Conservation (phyloP, 176 grass and related monocot genomes). For the Oryza australiensis region DNA sequence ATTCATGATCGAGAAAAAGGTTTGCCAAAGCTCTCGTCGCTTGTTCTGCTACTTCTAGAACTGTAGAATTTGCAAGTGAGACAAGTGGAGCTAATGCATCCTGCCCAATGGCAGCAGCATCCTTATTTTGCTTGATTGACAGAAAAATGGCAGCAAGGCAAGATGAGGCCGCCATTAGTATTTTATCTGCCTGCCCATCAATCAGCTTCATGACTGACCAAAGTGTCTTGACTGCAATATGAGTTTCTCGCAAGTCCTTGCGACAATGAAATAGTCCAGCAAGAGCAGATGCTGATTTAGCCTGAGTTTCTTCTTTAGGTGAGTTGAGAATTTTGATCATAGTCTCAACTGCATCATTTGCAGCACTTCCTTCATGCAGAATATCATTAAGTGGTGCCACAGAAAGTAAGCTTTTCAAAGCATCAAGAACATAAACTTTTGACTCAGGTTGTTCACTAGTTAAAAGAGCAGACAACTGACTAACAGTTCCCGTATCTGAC, state of each 20-base stretch:
- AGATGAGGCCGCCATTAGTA: slow-evolving; percentile 65
- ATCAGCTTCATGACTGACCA: slow-evolving; percentile 88
- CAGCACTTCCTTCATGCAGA: slow-evolving; percentile 97
- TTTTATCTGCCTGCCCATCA: slow-evolving; percentile 74
- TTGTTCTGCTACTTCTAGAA: slow-evolving; percentile 87
- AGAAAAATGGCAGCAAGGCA: slow-evolving; percentile 98
- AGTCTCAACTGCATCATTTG: slow-evolving; percentile 95
- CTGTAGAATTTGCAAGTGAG: slow-evolving; percentile 68
- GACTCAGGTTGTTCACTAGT: slow-evolving; percentile 97
- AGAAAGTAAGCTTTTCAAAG: slow-evolving; percentile 95
- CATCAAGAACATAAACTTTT: slow-evolving; percentile 96
- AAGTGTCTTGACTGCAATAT: slow-evolving; percentile 83
- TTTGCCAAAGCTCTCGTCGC: slow-evolving; percentile 91
- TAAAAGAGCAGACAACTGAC: slow-evolving; percentile 91
- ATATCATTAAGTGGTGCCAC: slow-evolving; percentile 94
- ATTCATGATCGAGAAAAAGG: slow-evolving; percentile 90
- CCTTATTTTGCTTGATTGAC: slow-evolving; percentile 94
- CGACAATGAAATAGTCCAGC: slow-evolving; percentile 88
- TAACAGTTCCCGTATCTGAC: slow-evolving; percentile 98
- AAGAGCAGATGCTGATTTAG: slow-evolving; percentile 92
- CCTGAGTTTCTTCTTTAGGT: slow-evolving; percentile 91
- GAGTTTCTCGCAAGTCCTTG: slow-evolving; percentile 92
- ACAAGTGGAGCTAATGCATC: slow-evolving; percentile 74
- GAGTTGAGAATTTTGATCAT: slow-evolving; percentile 97
- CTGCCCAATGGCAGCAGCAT: slow-evolving; percentile 74